Base-by-base conservation (phyloP, 495 filamentous ascomycete species). In the Daldinia loculata region DNA sequence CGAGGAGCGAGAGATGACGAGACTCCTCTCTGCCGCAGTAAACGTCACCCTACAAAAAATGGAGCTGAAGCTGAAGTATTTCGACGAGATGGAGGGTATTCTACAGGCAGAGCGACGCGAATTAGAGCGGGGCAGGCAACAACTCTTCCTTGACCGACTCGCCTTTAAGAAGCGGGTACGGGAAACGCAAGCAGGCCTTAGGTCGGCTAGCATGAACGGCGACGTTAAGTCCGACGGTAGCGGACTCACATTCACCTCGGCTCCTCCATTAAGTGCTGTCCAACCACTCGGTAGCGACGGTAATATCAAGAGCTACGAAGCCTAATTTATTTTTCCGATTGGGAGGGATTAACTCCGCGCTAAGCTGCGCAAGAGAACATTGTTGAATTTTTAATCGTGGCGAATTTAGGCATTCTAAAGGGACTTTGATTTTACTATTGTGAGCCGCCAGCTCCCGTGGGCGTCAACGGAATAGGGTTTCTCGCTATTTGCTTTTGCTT, bases 1-100 rank as follows among this genome's bases (percentile, higher is more conserved):
- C 74, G 93, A 97, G 78, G 95, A 99, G 80, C 93, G 95, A 29
- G 92, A 97, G 77, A 95, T 97, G 91, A 95, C 95, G 30, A 89
- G 91, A 15, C 89, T 98, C 50, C 92, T 98, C 24, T 93, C 92
- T 11, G 88, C 92, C 2, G 89, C 93, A 0, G 91, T 97, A 60
- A 97, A 97, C 77, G 82, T 93, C 15, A 93, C 90, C 17, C 85
- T 97, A 30, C 87, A 92, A 74, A 94, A 94, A 78, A 86, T 93
- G 76, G 91, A 94, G 75, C 83, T 94, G 61, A 94, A 94, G 83
- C 84, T 95, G 56, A 88, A 91, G 72, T 97, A 98, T 76, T 99
- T 99, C 84, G 91, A 92, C 72, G 96, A 98, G 81, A 93, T 99
- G 87, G 95, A 99, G 75, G 84, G 90, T 55, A 90, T 97, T 61